phyloP scores from a whole-genome alignment of 768 basidiomycete genomes.

The Russula lepida region DNA sequence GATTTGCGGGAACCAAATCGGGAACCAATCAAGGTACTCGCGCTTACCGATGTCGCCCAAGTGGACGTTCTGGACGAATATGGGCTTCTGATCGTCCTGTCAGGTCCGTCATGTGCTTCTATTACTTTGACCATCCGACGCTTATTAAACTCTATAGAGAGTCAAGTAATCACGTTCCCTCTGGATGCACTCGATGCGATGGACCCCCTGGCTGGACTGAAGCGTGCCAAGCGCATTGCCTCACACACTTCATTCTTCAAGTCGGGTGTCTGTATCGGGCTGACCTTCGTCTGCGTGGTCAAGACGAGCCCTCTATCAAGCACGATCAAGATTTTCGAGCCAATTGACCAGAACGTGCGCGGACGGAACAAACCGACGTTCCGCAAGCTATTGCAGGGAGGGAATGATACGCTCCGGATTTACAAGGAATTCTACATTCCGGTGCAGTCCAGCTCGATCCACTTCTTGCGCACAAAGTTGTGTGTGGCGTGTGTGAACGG shows the following conservation, averaged over 20 bases:
- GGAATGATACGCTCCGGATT: slow-evolving; percentile 85
- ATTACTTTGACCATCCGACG: neutral
- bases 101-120: slow-evolving; percentile 45
- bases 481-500: slow-evolving; percentile 97
- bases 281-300: slow-evolving; percentile 91
- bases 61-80: slow-evolving; percentile 96
- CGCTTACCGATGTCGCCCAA: slow-evolving; percentile 82
- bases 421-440: slow-evolving; percentile 99
- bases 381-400: slow-evolving; percentile 86
- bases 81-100: slow-evolving; percentile 93
- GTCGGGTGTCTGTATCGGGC: slow-evolving; percentile 84
- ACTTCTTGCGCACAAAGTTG: slow-evolving; percentile 94
- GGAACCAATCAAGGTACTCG: slow-evolving; percentile 85
- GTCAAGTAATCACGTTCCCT: slow-evolving; percentile 93
- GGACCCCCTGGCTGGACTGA: slow-evolving; percentile 86
- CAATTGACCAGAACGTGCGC: slow-evolving; percentile 80
- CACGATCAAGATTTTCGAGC: slow-evolving; percentile 95
- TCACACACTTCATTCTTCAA: slow-evolving; percentile 98
- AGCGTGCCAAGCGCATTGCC: slow-evolving; percentile 90
- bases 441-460: slow-evolving; percentile 91
- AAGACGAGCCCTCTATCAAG: slow-evolving; percentile 92
- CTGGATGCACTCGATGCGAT: slow-evolving; percentile 84
- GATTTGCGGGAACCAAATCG: slow-evolving; percentile 69
- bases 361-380: slow-evolving; percentile 86
- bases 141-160: slow-evolving; percentile 43